Conservation (phyloP, 768 basidiomycete genomes). For the Suillus ampliporus region DNA sequence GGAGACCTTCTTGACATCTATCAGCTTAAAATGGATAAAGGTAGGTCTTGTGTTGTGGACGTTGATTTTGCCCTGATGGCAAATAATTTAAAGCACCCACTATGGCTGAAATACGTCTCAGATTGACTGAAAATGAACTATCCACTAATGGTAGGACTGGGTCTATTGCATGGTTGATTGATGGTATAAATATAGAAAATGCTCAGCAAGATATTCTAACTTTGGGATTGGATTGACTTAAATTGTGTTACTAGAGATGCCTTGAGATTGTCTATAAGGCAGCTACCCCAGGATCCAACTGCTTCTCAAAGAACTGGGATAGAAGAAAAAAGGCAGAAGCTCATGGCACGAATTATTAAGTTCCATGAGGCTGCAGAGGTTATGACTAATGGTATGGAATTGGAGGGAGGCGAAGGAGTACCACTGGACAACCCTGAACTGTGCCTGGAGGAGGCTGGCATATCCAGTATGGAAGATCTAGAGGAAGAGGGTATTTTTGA, state of each 20-base stretch:
- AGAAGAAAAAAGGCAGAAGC: constrained; percentile 7
- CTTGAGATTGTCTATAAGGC: not conserved
- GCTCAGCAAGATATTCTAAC: constrained; percentile 8
- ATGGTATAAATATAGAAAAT: constrained; percentile 15
- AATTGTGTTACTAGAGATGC: constrained; percentile 8
- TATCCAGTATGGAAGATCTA: not conserved
- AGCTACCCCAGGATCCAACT: not conserved
- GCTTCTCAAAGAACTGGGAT: constrained; percentile 3
- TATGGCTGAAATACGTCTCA: constrained; percentile 9
- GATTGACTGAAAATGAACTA: constrained; percentile 2
- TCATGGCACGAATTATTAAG: not conserved
- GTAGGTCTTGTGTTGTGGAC: not conserved
- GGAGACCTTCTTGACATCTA: constrained; percentile 7
- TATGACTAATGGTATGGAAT: not conserved
- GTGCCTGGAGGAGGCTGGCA: not conserved
- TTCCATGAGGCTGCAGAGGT: not conserved
- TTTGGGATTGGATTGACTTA: not conserved
- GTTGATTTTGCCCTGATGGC: not conserved
- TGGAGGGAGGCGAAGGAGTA: not conserved
- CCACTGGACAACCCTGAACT: not conserved
- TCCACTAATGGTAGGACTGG: constrained; percentile 1
- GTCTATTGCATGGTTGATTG: constrained; percentile 9
- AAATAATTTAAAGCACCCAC: not conserved
- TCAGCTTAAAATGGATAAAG: constrained; percentile 10
- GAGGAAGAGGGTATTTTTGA: not conserved